phyloP scores from a whole-genome alignment of 148 eudicot species.

The Dianthus caryophyllus region DNA sequence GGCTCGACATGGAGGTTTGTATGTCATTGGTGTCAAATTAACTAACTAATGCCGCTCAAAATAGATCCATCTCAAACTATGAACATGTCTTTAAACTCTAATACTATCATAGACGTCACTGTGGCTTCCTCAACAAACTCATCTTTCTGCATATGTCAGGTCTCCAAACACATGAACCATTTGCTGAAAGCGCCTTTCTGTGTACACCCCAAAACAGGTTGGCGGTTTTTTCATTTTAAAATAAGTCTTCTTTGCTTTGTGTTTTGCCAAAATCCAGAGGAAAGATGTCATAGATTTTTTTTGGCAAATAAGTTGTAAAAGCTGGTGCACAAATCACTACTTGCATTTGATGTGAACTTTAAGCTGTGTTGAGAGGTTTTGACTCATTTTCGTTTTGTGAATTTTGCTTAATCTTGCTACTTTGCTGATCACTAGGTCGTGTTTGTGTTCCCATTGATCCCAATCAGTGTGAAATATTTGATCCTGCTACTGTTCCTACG shows the following conservation, averaged over 20 bases:
- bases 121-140: background rate
- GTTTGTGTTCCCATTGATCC: constrained; percentile 95
- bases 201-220: constrained; percentile 95
- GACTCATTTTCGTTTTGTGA: background rate
- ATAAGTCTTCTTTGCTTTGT: background rate
- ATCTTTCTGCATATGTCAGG: constrained; percentile 45
- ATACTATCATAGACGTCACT: too few species aligned
- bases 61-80: constrained; percentile 5
- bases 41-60: background rate
- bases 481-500: constrained; percentile 78
- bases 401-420: background rate
- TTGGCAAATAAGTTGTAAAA: background rate
- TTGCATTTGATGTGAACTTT: constrained; percentile 5
- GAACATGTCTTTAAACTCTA: too few species aligned
- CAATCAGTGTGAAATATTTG: constrained; percentile 70
- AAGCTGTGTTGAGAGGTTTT: background rate
- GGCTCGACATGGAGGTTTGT: constrained; percentile 88
- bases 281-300: background rate
- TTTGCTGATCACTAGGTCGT: constrained; percentile 48
- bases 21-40: background rate
- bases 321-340: background rate
- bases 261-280: background rate
- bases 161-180: constrained; percentile 91
- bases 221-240: constrained; percentile 7
- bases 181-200: constrained; percentile 95